Conservation (phyloP, 2,329 filamentous ascomycete genomes). For the Emmonsia crescens region DNA sequence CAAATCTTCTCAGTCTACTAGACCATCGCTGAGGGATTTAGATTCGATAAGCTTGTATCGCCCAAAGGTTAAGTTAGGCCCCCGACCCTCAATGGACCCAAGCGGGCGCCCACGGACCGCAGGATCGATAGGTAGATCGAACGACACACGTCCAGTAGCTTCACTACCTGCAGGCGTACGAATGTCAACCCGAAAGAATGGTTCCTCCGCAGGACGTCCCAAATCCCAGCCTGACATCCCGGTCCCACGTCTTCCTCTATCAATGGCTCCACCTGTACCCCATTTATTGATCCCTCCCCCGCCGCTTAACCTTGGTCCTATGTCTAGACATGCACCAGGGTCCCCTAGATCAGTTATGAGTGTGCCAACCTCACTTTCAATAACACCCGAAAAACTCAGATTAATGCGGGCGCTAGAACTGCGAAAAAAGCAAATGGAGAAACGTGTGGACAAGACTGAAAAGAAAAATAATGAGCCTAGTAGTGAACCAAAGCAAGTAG, state of each 20-base stretch:
- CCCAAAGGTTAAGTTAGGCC: conserved; percentile 75
- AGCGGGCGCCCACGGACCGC: conserved; percentile 52
- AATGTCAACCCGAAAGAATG: conserved; percentile 44
- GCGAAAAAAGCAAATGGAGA: conserved; percentile 64
- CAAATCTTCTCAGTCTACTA: conserved; percentile 31
- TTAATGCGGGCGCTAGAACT: conserved; percentile 91
- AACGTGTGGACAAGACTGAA: conserved; percentile 23
- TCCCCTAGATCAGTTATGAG: conserved; percentile 34
- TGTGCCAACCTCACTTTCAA: conserved; percentile 40
- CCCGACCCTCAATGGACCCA: conserved; percentile 60
- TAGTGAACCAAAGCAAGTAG: conserved; percentile 5
- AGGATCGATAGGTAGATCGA: conserved; percentile 33
- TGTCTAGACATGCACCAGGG: conserved; percentile 19
- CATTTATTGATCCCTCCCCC: conserved; percentile 29
- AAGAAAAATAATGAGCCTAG: conserved; percentile 14
- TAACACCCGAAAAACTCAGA: conserved; percentile 80
- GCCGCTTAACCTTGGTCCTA: conserved; percentile 21
- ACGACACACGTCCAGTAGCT: conserved; percentile 59
- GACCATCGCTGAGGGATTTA: conserved; percentile 36
- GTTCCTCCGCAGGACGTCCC: conserved; percentile 29
- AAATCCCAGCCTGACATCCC: conserved; percentile 34
- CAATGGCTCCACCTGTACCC: conserved; percentile 28
- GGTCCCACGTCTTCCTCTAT: conserved; percentile 20
- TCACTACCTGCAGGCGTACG: conserved; percentile 74
- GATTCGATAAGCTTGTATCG: conserved; percentile 29